phyloP scores from a whole-genome alignment of 2,329 filamentous ascomycete genomes.

The Venturia carpophila region DNA sequence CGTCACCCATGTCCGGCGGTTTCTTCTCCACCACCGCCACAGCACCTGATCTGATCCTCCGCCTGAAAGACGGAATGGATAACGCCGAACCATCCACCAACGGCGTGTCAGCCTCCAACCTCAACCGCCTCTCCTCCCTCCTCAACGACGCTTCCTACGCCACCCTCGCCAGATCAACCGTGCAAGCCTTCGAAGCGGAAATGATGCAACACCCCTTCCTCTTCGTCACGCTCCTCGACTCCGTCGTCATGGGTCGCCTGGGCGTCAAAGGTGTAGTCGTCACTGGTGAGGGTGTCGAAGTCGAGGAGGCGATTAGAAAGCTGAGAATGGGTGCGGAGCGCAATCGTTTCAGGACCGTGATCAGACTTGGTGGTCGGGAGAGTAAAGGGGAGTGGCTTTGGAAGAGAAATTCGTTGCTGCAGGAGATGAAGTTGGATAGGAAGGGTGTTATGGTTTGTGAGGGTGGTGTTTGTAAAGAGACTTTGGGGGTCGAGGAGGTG shows the following conservation, averaged over 20 bases:
- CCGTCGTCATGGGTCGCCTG: constrained; percentile 65
- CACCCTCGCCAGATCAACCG: constrained; percentile 60
- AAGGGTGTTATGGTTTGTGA: constrained; percentile 34
- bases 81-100: constrained; percentile 85
- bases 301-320: constrained; percentile 35
- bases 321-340: constrained; percentile 34
- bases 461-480: constrained; percentile 38
- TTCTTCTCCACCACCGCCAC: constrained; percentile 64
- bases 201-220: constrained; percentile 89
- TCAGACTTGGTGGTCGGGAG: constrained; percentile 32
- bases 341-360: constrained; percentile 28
- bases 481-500: constrained; percentile 25
- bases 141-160: constrained; percentile 59
- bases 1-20: constrained; percentile 38
- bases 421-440: constrained; percentile 18
- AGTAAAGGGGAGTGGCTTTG: constrained; percentile 41
- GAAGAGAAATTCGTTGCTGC: constrained; percentile 42
- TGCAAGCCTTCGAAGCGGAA: constrained; percentile 82
- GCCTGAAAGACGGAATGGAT: constrained; percentile 93
- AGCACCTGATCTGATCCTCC: constrained; percentile 65
- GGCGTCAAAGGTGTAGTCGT: constrained; percentile 57
- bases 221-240: constrained; percentile 71
- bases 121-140: constrained; percentile 70
- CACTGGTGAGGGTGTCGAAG: constrained; percentile 39
- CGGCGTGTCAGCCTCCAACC: constrained; percentile 73